Evolutionary conservation across 2,329 filamentous ascomycete genomes (phyloP).

Genomic region (Cadophora malorum): DNA sequence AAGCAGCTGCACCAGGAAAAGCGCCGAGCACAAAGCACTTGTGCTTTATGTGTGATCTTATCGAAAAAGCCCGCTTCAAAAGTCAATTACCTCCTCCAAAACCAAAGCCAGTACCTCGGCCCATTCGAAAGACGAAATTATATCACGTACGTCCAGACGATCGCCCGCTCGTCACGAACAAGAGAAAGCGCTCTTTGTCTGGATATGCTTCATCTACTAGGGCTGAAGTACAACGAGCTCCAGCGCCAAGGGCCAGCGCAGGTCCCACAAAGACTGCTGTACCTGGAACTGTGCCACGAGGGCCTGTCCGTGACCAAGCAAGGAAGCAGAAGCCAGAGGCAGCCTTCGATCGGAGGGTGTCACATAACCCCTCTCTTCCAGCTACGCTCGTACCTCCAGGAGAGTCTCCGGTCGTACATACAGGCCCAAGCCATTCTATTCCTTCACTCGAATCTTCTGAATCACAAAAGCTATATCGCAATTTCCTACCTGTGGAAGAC

Average conservation of each 20-base stretch:
- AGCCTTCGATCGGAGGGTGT: background rate
- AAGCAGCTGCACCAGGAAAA: background rate
- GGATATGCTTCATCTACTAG: background rate
- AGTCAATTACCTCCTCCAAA: slow-evolving; percentile 11
- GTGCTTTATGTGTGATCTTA: slow-evolving; percentile 16
- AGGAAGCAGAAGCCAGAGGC: background rate
- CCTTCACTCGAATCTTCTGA: background rate
- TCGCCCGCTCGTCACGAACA: slow-evolving; percentile 29
- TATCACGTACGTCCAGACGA: slow-evolving; percentile 35
- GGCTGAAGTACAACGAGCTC: background rate
- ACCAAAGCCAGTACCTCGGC: background rate
- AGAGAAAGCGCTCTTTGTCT: slow-evolving; percentile 23
- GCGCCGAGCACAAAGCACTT: background rate
- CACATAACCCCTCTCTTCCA: background rate
- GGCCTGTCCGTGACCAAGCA: background rate
- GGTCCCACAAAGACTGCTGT: background rate
- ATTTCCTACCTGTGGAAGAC: background rate
- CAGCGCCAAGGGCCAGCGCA: background rate
- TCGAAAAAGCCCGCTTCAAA: slow-evolving; percentile 18
- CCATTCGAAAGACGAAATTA: slow-evolving; percentile 35
- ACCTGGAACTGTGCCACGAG: too few species aligned
- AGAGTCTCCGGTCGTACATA: background rate
- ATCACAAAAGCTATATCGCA: background rate
- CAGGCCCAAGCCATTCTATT: background rate
- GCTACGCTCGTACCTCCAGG: background rate